phyloP scores from a whole-genome alignment of 352 stramenopile genomes.

The Phytophthora palmivora region DNA sequence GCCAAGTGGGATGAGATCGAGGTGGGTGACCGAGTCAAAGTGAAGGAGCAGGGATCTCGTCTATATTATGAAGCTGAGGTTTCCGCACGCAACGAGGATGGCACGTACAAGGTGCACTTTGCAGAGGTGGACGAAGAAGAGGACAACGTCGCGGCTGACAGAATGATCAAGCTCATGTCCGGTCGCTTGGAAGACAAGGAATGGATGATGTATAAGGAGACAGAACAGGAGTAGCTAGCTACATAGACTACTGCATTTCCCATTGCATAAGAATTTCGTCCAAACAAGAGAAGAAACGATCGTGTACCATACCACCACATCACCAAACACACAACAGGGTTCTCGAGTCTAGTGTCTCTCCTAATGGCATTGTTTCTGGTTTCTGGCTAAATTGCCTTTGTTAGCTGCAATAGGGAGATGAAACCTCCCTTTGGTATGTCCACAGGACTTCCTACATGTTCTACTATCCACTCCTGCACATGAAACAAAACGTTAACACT shows the following conservation, averaged over 20 bases:
- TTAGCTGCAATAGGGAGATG: slow-evolving; percentile 59
- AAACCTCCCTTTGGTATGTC: slow-evolving; percentile 47
- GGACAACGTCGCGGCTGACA: slow-evolving; percentile 48
- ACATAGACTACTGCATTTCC: slow-evolving; percentile 8
- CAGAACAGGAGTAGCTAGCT: slow-evolving; percentile 27
- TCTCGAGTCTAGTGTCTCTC: no score
- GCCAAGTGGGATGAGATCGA: slow-evolving; percentile 74
- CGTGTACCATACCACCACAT: slow-evolving; percentile 34
- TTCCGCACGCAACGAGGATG: slow-evolving; percentile 49
- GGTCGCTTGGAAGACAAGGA: slow-evolving; percentile 70
- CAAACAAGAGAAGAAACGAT: slow-evolving; percentile 9
- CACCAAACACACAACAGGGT: slow-evolving; percentile 14
- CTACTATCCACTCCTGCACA: slow-evolving; percentile 52
- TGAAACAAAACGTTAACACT: neutral
- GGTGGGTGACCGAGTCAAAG: slow-evolving; percentile 68
- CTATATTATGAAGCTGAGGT: slow-evolving; percentile 75
- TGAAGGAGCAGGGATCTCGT: slow-evolving; percentile 62
- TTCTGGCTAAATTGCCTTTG: slow-evolving; percentile 51
- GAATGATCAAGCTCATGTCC: slow-evolving; percentile 73
- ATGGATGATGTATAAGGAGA: slow-evolving; percentile 80
- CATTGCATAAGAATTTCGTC: slow-evolving; percentile 20
- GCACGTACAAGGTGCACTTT: slow-evolving; percentile 75
- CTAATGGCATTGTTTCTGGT: no score
- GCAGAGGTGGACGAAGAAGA: slow-evolving; percentile 60
- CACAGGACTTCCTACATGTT: slow-evolving; percentile 44